Percentiles rank a stretch among this genome's conserved stretches.
Conservation (phyloP, 1,284 basidiomycete genomes). For the Tilletia caries region DNA sequence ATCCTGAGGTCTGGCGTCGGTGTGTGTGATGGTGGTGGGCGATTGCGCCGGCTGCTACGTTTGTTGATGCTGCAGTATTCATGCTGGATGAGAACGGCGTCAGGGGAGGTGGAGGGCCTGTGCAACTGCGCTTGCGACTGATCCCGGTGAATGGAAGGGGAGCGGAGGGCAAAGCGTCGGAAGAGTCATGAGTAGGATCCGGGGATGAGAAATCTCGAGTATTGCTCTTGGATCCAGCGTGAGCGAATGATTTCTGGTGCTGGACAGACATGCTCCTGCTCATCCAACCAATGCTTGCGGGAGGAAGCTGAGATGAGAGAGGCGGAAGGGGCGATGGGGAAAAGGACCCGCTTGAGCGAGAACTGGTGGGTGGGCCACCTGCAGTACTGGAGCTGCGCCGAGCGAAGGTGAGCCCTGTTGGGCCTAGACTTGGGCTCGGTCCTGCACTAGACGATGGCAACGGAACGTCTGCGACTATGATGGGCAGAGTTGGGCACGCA, state of each 20-base stretch:
- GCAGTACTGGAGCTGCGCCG: slow-evolving; percentile 8
- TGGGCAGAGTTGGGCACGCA: neutral
- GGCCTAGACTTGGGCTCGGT: neutral
- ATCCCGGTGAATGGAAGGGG: slow-evolving; percentile 6
- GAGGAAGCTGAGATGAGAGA: neutral
- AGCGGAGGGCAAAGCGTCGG: neutral
- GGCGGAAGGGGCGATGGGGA: neutral
- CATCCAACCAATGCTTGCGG: neutral
- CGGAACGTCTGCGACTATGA: slow-evolving; percentile 6
- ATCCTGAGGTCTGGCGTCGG: neutral
- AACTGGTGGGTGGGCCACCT: neutral
- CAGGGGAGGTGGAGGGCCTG: neutral
- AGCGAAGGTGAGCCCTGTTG: neutral
- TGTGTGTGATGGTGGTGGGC: neutral
- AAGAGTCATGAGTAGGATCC: neutral
- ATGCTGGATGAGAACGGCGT: too few species aligned
- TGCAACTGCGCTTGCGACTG: neutral
- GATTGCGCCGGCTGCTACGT: neutral
- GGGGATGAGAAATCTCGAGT: neutral
- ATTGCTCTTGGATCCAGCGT: neutral
- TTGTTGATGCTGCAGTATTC: too few species aligned
- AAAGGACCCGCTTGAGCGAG: neutral
- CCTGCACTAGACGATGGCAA: neutral
- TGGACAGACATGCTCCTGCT: slow-evolving; percentile 2
- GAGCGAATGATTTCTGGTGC: neutral